phyloP scores from a whole-genome alignment of 192 early-diverging fungal genomes.

The Coemansia sp. region DNA sequence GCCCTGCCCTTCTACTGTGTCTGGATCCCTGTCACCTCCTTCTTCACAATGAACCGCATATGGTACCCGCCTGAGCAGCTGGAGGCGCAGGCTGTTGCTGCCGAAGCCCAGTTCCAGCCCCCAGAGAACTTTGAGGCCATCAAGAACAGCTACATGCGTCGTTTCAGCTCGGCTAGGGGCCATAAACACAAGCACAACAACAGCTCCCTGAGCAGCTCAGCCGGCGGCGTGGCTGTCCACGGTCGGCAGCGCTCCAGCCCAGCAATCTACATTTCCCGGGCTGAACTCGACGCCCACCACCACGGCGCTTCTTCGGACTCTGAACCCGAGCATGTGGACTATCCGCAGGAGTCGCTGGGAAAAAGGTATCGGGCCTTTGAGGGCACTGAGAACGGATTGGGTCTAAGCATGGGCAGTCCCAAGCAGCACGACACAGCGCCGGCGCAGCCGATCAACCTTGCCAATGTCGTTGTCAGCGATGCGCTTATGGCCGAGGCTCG shows the following conservation, averaged over 20 bases:
- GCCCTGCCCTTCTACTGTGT: conserved; percentile 48
- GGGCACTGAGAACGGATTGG: conserved; percentile 1
- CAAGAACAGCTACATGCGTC: conserved; percentile 38
- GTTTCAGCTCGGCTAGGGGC: conserved; percentile 12
- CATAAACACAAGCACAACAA: conserved; percentile 6
- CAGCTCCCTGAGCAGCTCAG: conserved; percentile 22
- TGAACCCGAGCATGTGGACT: conserved; percentile 29
- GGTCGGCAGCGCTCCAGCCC: background rate
- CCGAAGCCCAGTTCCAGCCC: conserved; percentile 27
- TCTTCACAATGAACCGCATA: conserved; percentile 53
- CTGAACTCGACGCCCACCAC: background rate
- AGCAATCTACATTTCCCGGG: background rate
- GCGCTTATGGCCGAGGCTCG: conserved; percentile 24
- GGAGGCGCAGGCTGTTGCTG: conserved; percentile 22
- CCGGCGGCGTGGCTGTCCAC: background rate
- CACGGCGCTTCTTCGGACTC: conserved; percentile 34
- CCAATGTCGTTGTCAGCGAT: conserved; percentile 7
- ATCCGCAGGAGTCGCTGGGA: conserved; percentile 4
- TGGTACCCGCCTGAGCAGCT: conserved; percentile 45
- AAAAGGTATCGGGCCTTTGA: conserved; percentile 1
- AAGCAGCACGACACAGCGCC: background rate
- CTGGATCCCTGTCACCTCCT: conserved; percentile 49
- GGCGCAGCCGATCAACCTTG: conserved; percentile 7
- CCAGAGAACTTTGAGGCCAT: conserved; percentile 45
- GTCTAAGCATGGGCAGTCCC: conserved; percentile 4